phyloP scores from a whole-genome alignment of 2,329 filamentous ascomycete genomes.

The Botryotinia convoluta region DNA sequence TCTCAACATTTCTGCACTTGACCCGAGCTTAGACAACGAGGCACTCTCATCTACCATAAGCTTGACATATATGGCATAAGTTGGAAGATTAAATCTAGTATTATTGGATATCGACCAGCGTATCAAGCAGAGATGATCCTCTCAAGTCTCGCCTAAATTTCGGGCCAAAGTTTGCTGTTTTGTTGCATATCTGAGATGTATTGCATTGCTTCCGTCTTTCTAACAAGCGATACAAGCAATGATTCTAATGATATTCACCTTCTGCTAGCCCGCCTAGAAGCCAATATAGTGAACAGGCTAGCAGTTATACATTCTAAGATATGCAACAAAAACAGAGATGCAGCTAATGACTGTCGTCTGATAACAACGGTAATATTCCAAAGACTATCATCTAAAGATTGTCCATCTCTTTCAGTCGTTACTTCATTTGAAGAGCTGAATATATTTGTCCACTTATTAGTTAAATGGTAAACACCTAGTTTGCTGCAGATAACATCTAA shows the following conservation, averaged over 20 bases:
- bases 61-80: not conserved
- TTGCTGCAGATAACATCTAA: not conserved
- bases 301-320: not conserved
- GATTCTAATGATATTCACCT: not conserved
- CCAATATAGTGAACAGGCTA: not conserved
- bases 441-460: too few relatives aligned
- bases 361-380: not conserved
- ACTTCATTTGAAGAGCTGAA: not conserved
- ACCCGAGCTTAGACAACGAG: not conserved
- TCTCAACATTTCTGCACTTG: not conserved
- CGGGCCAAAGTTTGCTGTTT: not conserved
- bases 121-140: not conserved
- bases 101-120: not conserved
- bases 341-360: not conserved
- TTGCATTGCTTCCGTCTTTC: not conserved
- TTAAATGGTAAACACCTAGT: not conserved
- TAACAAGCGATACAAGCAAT: not conserved
- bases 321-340: not conserved
- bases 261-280: not conserved
- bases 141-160: not conserved
- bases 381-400: not conserved
- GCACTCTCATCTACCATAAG: not conserved
- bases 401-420: not conserved
- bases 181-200: not conserved
- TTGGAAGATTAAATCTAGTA: not conserved